Base-by-base conservation (phyloP, 2,329 filamentous ascomycete genomes). In the Chaetomium sp. region DNA sequence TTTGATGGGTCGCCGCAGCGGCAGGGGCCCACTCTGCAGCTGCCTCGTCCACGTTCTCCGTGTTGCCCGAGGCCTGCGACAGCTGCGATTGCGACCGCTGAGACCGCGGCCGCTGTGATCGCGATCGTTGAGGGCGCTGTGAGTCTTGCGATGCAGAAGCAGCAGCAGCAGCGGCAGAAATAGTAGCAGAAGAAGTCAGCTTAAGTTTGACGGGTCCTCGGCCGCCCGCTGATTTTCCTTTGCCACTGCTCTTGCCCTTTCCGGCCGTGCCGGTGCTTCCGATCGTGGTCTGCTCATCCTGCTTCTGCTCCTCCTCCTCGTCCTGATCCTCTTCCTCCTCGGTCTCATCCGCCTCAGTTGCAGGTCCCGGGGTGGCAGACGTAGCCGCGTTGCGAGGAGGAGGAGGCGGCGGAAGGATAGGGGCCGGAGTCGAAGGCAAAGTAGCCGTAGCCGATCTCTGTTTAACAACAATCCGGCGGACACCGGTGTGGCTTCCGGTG, bases 391-490 rank as follows among this genome's bases (percentile, higher is more conserved):
- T 32, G 8, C 19, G 1, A 38, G 37, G 37, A 38, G 37, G 37
- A 38, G 37, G 37, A 38, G 37, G 37, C 8, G 37, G 37, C 8
- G 37, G 37, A 38, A 38, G 40, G 3, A 14, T 11, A 8, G 40
- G 40, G 6, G 40, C 6, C 2, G 40, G 40, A 6, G 6, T 14
- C 40, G 6, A 14, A 12, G 40, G 11, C 12, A 14, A 3, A 42
- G 37, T 9, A 40, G 40, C 11, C 10, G 12, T 11, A 3, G 11
- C 5, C 9, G 40, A 7, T 14, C 40, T 54, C 34, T 70, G 69
- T 65, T 75, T 76, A 54, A 79, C 62, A 38, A 79, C 74, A 52
- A 79, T 77, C 63, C 71, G 78, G 57, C 73, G 71, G 38, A 73
- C 69, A 9, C 49, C 67, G 56, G 60, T n/a, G n/a, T 59, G 55